Base-by-base conservation (phyloP, 2,329 filamentous ascomycete species). In the Penicillium janthinellum region DNA sequence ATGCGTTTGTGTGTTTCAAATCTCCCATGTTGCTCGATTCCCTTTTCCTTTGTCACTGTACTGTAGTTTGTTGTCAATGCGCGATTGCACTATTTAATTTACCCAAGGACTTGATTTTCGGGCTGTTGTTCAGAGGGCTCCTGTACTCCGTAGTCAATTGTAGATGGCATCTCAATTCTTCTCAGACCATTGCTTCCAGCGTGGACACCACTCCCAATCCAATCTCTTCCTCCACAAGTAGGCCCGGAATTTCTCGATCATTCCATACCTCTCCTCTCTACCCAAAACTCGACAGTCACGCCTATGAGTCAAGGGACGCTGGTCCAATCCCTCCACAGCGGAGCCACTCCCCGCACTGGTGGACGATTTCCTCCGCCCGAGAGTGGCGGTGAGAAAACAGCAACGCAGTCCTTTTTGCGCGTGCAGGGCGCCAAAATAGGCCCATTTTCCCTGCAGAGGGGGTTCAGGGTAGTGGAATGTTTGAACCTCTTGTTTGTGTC, bases 341-440 rank as follows among this genome's bases (percentile, higher is more conserved):
- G 61, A 58, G 52, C 42, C 41, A n/a, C 31, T 39, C 60, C 63
- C 58, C 65, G 56, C 66, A 56, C 50, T 55, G 22, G 57, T 64
- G 45, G 56, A 41, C 17, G 54, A 56, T 59, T 45, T 54, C 56
- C 56, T 57, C 44, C 34, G 56, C 50, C 50, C 6, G 37, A 59
- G 66, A 69, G 61, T 69, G 59, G 67, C 67, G 67, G 67, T 69
- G 67, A 68, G 65, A 58, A 59, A 62, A 54, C 41, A 35, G 35
- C 20, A 6, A 22, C 15, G 38, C 35, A 22, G 14, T 31, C 14
- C 2, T 14, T 54, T 60, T 56, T 56, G 52, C 60, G 25, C 51
- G 22, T 64, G 62, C 60, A 55, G 60, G 25, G 51, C 22, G 64
- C 65, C 61, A 50, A 52, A 54, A 31, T 25, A 15, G 25, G n/a